Percentiles rank a stretch among this genome's conserved stretches.
Evolutionary conservation across 192 early-diverging fungal genomes (phyloP).

Genomic region (Mortierella claussenii): DNA sequence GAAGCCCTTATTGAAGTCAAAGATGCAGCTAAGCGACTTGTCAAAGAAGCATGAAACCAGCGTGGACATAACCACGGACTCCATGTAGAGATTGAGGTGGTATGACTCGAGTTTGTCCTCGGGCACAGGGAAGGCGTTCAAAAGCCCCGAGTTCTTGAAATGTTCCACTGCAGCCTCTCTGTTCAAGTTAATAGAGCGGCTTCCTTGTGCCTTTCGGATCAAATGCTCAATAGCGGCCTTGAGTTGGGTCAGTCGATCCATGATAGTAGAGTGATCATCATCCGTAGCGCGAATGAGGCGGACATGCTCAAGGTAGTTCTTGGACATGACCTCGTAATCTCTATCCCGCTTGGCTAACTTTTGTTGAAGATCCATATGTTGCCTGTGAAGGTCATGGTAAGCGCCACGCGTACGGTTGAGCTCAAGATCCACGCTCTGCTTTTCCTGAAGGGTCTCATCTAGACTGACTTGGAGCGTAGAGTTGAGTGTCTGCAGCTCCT

Average conservation of each 20-base stretch:
- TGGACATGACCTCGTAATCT: conserved; percentile 52
- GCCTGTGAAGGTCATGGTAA: conserved; percentile 30
- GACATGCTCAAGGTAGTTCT: conserved; percentile 51
- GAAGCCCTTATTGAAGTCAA: conserved; percentile 46
- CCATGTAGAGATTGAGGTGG: conserved; percentile 50
- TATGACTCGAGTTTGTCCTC: conserved; percentile 43
- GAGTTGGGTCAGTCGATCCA: conserved; percentile 41
- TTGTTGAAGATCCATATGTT: conserved; percentile 24
- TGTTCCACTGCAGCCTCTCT: conserved; percentile 23
- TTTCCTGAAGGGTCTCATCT: conserved; percentile 18
- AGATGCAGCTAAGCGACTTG: conserved; percentile 35
- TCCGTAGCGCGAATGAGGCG: conserved; percentile 41
- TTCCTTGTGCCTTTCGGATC: conserved; percentile 43
- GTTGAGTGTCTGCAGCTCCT: conserved; percentile 6
- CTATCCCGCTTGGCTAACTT: conserved; percentile 36
- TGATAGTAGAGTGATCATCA: conserved; percentile 49
- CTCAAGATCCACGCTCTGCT: conserved; percentile 22
- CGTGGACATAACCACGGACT: conserved; percentile 43
- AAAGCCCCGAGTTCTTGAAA: conserved; percentile 29
- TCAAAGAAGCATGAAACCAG: conserved; percentile 34
- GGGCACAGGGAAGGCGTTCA: conserved; percentile 27
- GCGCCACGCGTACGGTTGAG: conserved; percentile 12
- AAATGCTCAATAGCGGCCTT: conserved; percentile 48
- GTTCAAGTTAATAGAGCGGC: conserved; percentile 46
- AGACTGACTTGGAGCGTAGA: background rate